phyloP scores from a whole-genome alignment of 306 rosid genomes.

The Notholithocarpus densiflorus region DNA sequence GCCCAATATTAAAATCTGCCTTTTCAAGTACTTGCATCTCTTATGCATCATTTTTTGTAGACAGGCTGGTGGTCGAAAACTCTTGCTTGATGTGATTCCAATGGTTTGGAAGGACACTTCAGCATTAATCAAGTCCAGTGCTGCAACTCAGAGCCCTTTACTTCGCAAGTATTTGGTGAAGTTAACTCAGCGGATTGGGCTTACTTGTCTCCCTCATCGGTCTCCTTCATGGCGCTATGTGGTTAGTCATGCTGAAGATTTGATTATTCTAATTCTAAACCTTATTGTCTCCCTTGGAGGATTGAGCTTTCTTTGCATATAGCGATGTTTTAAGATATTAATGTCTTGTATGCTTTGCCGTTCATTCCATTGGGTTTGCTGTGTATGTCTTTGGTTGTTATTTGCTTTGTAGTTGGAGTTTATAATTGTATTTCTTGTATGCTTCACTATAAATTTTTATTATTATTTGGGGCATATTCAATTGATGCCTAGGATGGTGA shows the following conservation, averaged over 20 bases:
- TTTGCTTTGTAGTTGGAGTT: too few relatives aligned
- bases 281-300: not conserved
- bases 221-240: conserved; percentile 81
- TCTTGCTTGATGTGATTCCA: conserved; percentile 66
- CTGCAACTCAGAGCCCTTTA: conserved; percentile 70
- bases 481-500: too few relatives aligned
- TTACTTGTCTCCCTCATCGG: conserved; percentile 73
- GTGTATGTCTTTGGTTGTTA: too few relatives aligned
- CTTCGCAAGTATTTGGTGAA: conserved; percentile 88
- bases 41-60: conserved; percentile 33
- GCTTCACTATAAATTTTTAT: too few relatives aligned
- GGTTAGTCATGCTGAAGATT: conserved; percentile 43
- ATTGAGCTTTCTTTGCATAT: not conserved
- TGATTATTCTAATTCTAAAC: not conserved
- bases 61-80: conserved; percentile 85
- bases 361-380: not conserved
- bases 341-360: not conserved
- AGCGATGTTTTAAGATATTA: conserved; percentile 8
- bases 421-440: too few relatives aligned
- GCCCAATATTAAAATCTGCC: conserved; percentile 1
- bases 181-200: conserved; percentile 85
- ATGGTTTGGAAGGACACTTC: conserved; percentile 76
- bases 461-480: too few relatives aligned
- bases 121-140: conserved; percentile 63
- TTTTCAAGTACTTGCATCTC: conserved; percentile 27